A percentile compares a stretch with the other conserved stretches of the same genome.
These are phyloP conservation scores for Metschnikowia koreensis DNA, from an alignment of 805 yeast genomes.

Conservation along the genomic window DNA sequence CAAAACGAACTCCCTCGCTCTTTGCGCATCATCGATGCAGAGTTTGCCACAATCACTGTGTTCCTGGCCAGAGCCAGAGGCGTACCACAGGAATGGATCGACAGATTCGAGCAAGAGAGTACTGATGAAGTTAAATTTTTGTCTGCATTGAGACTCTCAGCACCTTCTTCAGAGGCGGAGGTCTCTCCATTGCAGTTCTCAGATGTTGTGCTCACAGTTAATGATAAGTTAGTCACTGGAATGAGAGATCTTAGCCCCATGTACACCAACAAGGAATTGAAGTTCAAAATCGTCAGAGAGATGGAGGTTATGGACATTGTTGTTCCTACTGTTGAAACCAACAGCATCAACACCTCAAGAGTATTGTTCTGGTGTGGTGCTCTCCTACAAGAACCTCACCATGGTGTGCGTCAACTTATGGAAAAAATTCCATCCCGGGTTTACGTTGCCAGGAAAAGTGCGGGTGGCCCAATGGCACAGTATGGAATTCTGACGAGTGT, in stretches of 20 bases:
- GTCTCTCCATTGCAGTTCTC: constrained; percentile 52
- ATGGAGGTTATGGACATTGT: constrained; percentile 58
- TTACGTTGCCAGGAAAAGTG: constrained; percentile 71
- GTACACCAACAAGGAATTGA: constrained; percentile 41
- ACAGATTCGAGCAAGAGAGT: constrained; percentile 58
- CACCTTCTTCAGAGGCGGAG: constrained; percentile 31
- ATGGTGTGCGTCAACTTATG: constrained; percentile 84
- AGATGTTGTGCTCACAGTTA: constrained; percentile 72
- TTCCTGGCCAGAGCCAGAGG: constrained; percentile 80
- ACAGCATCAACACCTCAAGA: constrained; percentile 57
- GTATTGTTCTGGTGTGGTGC: constrained; percentile 84
- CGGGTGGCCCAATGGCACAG: constrained; percentile 85
- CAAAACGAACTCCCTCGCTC: constrained; percentile 48
- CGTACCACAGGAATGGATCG: constrained; percentile 84
- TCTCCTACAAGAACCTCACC: constrained; percentile 83
- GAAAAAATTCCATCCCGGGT: constrained; percentile 75
- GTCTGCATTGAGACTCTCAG: constrained; percentile 66
- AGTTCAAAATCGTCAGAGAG: constrained; percentile 68
- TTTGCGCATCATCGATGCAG: constrained; percentile 73
- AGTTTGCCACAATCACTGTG: constrained; percentile 64
- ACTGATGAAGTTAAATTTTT: constrained; percentile 71
- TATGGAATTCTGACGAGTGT: constrained; percentile 76
- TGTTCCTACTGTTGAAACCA: constrained; percentile 65
- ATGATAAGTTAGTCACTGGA: constrained; percentile 61
- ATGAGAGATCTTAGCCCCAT: constrained; percentile 63